Conservation (phyloP, 1,284 basidiomycete species). For the Ceratobasidium papillatum region DNA sequence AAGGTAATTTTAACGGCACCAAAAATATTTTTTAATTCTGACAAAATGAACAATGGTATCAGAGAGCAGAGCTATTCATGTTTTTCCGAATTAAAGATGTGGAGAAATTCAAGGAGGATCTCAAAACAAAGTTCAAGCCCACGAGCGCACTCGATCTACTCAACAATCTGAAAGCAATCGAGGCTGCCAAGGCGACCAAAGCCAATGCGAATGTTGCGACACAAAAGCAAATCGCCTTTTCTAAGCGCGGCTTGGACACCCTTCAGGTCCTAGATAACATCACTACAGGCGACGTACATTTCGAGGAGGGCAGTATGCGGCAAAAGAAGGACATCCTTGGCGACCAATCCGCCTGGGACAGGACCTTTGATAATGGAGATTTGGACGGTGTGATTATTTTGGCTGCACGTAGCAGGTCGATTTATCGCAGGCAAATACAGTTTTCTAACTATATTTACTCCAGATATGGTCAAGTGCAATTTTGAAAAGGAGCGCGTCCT, state of each 20-base stretch:
- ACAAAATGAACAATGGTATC: background rate
- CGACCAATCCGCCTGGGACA: constrained; percentile 19
- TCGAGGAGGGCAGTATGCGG: background rate
- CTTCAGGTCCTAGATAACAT: background rate
- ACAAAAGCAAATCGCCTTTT: constrained; percentile 28
- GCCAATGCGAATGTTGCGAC: background rate
- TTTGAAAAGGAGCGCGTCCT: background rate
- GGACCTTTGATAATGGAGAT: background rate
- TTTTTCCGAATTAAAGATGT: background rate
- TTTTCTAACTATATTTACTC: background rate
- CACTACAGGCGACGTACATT: background rate
- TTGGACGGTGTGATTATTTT: constrained; percentile 36
- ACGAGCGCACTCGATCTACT: background rate
- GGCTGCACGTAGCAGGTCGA: constrained; percentile 28
- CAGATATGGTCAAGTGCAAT: constrained; percentile 3
- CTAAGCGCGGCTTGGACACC: background rate
- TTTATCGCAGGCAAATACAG: background rate
- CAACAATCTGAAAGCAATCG: background rate
- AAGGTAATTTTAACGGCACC: constrained; percentile 24
- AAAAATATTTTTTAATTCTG: background rate
- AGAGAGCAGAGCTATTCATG: constrained; percentile 4
- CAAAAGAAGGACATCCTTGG: background rate
- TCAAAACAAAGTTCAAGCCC: background rate
- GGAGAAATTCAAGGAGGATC: background rate
- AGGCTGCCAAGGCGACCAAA: background rate